Percentiles rank a stretch among this genome's conserved stretches.
phyloP scores from a whole-genome alignment of 108 stramenopile genomes.

The Nitzschia sp. region DNA sequence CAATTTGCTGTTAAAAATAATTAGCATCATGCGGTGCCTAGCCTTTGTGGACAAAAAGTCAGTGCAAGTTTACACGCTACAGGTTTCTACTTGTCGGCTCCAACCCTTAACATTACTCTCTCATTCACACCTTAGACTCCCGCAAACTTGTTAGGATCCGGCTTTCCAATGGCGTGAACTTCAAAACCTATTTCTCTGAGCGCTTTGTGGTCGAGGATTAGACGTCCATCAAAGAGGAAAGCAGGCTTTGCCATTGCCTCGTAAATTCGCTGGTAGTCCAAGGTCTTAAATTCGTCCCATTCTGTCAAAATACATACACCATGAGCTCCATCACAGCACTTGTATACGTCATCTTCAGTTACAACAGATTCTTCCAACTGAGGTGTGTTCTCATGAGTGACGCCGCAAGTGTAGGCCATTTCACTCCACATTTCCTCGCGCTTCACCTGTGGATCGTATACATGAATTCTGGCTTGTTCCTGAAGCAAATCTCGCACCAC shows the following conservation, averaged over 20 bases:
- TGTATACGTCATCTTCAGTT: conserved; percentile 88
- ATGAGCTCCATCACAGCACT: conserved; percentile 94
- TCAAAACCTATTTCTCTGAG: conserved; percentile 98
- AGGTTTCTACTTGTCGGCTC: too few relatives aligned
- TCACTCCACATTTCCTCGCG: conserved; percentile 97
- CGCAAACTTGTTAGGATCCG: conserved; percentile 80
- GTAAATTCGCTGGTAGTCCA: conserved; percentile 93
- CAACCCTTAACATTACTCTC: too few relatives aligned
- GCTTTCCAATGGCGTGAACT: conserved; percentile 96
- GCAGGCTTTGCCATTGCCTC: conserved; percentile 97
- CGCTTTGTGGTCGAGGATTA: conserved; percentile 87
- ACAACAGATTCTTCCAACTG: conserved; percentile 73
- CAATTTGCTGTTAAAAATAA: conserved; percentile 2
- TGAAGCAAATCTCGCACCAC: conserved; percentile 93
- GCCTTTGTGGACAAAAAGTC: too few relatives aligned
- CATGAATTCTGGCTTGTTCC: conserved; percentile 91
- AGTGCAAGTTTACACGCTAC: too few relatives aligned
- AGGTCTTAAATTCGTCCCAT: conserved; percentile 99
- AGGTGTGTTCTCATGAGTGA: conserved; percentile 85
- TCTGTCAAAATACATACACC: conserved; percentile 97
- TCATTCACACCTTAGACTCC: conserved; percentile 40
- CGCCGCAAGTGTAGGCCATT: conserved; percentile 95
- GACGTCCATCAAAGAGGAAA: conserved; percentile 98
- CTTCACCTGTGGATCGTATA: conserved; percentile 98
- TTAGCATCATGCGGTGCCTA: too few relatives aligned